Percentiles rank a stretch among this genome's conserved stretches.
phyloP scores from a whole-genome alignment of 345 rosid genomes.

The Kandelia obovata region DNA sequence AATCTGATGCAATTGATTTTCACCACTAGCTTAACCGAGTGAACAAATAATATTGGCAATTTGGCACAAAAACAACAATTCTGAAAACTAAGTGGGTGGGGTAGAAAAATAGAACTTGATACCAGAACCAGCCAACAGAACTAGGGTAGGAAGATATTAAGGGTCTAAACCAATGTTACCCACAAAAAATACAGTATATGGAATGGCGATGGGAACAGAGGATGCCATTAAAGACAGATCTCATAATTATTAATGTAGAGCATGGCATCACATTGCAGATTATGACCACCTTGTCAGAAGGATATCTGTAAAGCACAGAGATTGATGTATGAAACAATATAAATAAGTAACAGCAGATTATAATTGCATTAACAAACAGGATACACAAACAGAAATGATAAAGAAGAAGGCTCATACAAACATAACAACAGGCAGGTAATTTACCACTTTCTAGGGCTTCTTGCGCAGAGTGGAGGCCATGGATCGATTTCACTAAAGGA shows the following conservation, averaged over 20 bases:
- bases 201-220: too few relatives aligned
- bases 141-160: too few relatives aligned
- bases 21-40: neutral
- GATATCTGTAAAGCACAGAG: neutral
- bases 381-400: neutral
- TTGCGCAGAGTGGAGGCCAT: slow-evolving; percentile 52
- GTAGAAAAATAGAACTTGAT: too few relatives aligned
- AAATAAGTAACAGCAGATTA: neutral
- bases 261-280: too few relatives aligned
- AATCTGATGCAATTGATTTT: neutral
- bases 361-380: neutral
- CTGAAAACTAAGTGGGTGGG: too few relatives aligned
- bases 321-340: neutral
- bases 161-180: too few relatives aligned
- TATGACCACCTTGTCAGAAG: too few relatives aligned
- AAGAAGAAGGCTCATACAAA: neutral
- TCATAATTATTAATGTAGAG: too few relatives aligned
- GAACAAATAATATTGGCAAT: neutral
- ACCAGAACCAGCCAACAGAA: too few relatives aligned
- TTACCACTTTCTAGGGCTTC: slow-evolving; percentile 63
- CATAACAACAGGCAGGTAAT: slow-evolving; percentile 5
- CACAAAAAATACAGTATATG: too few relatives aligned
- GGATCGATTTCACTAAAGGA: slow-evolving; percentile 49
- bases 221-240: too few relatives aligned
- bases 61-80: too few relatives aligned